Evolutionary conservation across 2,329 filamentous ascomycete species (phyloP), one percentile per base, ranked within the genome.

Genomic region (Bertia moriformis): DNA sequence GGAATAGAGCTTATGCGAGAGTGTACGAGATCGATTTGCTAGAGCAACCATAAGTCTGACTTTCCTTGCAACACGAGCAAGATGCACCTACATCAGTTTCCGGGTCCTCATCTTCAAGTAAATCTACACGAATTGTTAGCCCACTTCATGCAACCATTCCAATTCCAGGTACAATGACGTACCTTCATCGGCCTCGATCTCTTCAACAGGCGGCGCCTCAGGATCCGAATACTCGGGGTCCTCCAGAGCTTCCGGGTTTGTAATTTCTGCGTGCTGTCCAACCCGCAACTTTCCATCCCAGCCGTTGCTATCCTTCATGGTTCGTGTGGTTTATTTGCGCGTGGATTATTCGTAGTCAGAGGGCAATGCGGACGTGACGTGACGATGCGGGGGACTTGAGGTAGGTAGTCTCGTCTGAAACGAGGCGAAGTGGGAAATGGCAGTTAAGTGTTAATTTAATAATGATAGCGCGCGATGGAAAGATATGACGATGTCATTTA

Each of bases 171-270:
- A 35, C 10, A 35, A 35, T 18, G 7, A 51, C 54, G 20, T 55
- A 84, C 83, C 81, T 66, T 93, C 86, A 52, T 93, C 87, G 4
- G 86, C 82, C 18, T 73, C 68, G 42, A 93, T 86, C 52, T 80
- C 67, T 42, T 93, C 82, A 38, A 80, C 79, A 0, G 73, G 74
- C 44, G 32, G 32, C 10, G 32, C 32, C 32, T 35, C 32, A 12
- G 32, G 12, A 35, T 35, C 32, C 32, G 32, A 35, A 18, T 35
- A 35, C 7, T 35, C 32, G 7, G 32, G 15, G 17, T 35, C 32
- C 15, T 35, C 32, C 32, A 35, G 15, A 13, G 32, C 32, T 18
- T 35, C 32, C 15, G 32, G 32, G 15, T 35, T 35, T 15, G 32
- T 35, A 35, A 35, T 35, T 7, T 7, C 15, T 7, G 32, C 32